These are phyloP conservation scores for Helianthus annuus DNA, from an alignment of 129 eudicot species.

Conservation along the genomic window HanXRQr2.0-SUNRISE NC_035446.2:138333707-138334206, in stretches of 20 bases:
- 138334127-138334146: too few relatives aligned
- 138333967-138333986: conserved; percentile 69
- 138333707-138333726: conserved; percentile 66
- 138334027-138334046: conserved; percentile 82
- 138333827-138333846: conserved; percentile 80
- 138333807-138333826: conserved; percentile 72
- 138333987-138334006: conserved; percentile 71
- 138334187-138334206: too few relatives aligned
- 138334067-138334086: neutral
- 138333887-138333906: neutral
- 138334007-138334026: conserved; percentile 68
- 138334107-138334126: too few relatives aligned
- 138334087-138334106: neutral
- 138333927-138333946: conserved; percentile 64
- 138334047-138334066: conserved; percentile 8
- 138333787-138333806: conserved; percentile 72
- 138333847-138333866: conserved; percentile 73
- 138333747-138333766: conserved; percentile 60
- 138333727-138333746: conserved; percentile 69
- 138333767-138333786: conserved; percentile 69
- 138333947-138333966: conserved; percentile 74
- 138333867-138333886: conserved; percentile 40
- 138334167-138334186: too few relatives aligned
- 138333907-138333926: neutral
- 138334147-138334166: too few relatives aligned